These are phyloP conservation scores for Entrophospora sp. DNA, from an alignment of 192 early-diverging fungal species.

Conservation along the genomic window DNA sequence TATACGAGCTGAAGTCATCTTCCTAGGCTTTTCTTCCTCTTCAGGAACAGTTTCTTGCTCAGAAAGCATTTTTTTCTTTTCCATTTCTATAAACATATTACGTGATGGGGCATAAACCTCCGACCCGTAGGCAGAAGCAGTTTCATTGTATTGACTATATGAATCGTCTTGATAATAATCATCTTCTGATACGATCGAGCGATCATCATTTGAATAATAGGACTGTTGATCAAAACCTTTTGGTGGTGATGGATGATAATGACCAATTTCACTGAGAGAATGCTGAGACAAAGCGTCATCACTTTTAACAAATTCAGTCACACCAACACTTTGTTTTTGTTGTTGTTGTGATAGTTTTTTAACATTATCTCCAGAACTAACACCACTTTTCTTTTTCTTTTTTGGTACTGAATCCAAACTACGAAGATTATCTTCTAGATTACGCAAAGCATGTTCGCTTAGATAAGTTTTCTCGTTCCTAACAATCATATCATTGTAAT, in stretches of 20 bases:
- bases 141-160: slow-evolving; percentile 20
- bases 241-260: slow-evolving; percentile 25
- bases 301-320: not conserved
- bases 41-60: slow-evolving; percentile 30
- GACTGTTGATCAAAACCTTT: slow-evolving; percentile 31
- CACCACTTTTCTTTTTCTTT: slow-evolving; percentile 37
- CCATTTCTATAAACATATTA: slow-evolving; percentile 35
- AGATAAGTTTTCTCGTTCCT: slow-evolving; percentile 61
- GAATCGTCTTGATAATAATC: slow-evolving; percentile 46
- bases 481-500: slow-evolving; percentile 44
- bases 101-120: slow-evolving; percentile 30
- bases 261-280: slow-evolving; percentile 18
- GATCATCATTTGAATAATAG: slow-evolving; percentile 38
- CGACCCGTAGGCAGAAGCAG: slow-evolving; percentile 34
- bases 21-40: slow-evolving; percentile 46
- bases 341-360: slow-evolving; percentile 13
- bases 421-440: slow-evolving; percentile 74
- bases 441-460: slow-evolving; percentile 70
- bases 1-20: slow-evolving; percentile 46
- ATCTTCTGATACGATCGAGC: slow-evolving; percentile 53
- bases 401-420: slow-evolving; percentile 57
- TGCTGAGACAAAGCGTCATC: slow-evolving; percentile 2
- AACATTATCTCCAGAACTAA: no score
- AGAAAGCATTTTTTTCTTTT: slow-evolving; percentile 40
- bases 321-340: no score